Conservation (phyloP, 768 basidiomycete species). For the Gloeophyllum trabeum region DNA sequence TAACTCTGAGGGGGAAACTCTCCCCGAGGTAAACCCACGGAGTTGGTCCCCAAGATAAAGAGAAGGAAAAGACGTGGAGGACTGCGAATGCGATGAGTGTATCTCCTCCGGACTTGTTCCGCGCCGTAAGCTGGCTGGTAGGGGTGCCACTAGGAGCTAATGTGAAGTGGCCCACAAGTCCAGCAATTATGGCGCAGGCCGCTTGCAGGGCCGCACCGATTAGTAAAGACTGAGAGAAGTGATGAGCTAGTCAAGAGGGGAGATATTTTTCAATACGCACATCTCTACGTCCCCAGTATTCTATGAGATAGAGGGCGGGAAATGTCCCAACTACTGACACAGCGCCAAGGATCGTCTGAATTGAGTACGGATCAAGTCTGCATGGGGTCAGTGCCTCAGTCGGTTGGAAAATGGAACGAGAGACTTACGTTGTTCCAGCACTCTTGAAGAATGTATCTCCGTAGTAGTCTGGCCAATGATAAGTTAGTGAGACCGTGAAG, state of each 20-base stretch:
- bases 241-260: not conserved
- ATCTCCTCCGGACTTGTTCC: slow-evolving; percentile 52
- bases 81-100: slow-evolving; percentile 66
- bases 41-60: slow-evolving; percentile 69
- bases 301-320: slow-evolving; percentile 62
- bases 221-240: slow-evolving; percentile 41
- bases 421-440: slow-evolving; percentile 51
- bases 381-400: not conserved
- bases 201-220: slow-evolving; percentile 53
- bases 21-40: slow-evolving; percentile 67
- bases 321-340: slow-evolving; percentile 65
- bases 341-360: slow-evolving; percentile 64
- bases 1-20: slow-evolving; percentile 72
- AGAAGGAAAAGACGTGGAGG: slow-evolving; percentile 63
- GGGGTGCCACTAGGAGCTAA: slow-evolving; percentile 44
- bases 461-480: slow-evolving; percentile 61
- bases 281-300: slow-evolving; percentile 62
- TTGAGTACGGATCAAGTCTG: slow-evolving; percentile 59
- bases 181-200: slow-evolving; percentile 53
- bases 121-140: slow-evolving; percentile 31
- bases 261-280: slow-evolving; percentile 19
- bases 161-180: slow-evolving; percentile 59
- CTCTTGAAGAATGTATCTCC: slow-evolving; percentile 75
- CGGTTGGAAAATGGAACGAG: not conserved
- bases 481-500: not conserved